Evolutionary conservation across 306 rosid genomes (phyloP), one percentile per base, ranked within the genome.

Genomic region (Lathyrus sativus): DNA sequence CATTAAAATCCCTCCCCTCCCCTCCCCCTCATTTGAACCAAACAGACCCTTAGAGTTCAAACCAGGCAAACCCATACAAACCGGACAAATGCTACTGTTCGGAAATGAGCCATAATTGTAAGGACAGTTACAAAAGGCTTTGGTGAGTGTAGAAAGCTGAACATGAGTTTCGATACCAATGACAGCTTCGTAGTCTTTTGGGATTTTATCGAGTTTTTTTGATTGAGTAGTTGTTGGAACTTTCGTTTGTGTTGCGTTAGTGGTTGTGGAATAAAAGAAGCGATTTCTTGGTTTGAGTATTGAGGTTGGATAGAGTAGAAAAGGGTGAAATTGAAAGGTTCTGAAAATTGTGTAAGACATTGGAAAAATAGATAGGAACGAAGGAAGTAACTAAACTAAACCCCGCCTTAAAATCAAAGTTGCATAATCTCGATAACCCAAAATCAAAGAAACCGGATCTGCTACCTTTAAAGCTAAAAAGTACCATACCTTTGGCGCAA

Each of bases 31-130:
- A 63, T 70, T 86, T 90, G 11, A 93, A 18, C 96, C 96, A 79
- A 77, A 86, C 19, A 88, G 84, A 74, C 86, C 85, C 81, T 81
- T 93, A 24, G 89, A 80, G 76, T 88, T 93, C 81, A 93, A 61
- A 75, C 99, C 97, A 7, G 99, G 99, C 54, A 93, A 82, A 18
- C 98, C 98, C 98, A 93, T 88, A 60, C 98, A 93, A 78, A 90
- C 77, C 37, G 97, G 95, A 77, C 98, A 93, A 2, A 93, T 62
- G 28, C 61, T 83, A 38, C 85, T 83, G 72, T 93, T 90, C 9
- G 98, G 98, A 9, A 44, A 72, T 53, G 95, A 82, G 12, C 97
- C 97, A 75, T 88, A 90, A 80, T 18, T 82, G 80, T 90, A 90
- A 49, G 96, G 95, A 63, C 96, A 93, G 19, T 83, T 69, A 65